Conservation (phyloP, 2,329 filamentous ascomycete genomes). For the Xylariaceae sp. region DNA sequence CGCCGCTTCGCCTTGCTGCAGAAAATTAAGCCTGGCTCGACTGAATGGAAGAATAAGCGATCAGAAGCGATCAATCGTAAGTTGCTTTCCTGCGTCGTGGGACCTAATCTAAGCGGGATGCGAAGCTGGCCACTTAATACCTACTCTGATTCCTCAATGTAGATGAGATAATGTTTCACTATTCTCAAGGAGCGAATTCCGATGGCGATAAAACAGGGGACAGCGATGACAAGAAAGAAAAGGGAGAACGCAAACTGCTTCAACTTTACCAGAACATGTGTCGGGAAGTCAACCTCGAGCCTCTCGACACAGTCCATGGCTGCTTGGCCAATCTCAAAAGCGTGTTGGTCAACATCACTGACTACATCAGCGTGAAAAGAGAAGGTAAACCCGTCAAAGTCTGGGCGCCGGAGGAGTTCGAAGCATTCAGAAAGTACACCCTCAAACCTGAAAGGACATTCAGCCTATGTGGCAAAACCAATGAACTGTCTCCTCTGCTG, state of each 20-base stretch:
- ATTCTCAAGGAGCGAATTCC: slow-evolving; percentile 5
- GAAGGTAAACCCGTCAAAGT: slow-evolving; percentile 17
- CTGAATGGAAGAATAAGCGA: slow-evolving; percentile 10
- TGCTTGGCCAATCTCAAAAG: slow-evolving; percentile 21
- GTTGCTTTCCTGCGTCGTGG: background rate
- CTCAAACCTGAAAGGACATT: slow-evolving; percentile 17
- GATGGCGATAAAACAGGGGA: slow-evolving; percentile 8
- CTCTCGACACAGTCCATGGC: slow-evolving; percentile 14
- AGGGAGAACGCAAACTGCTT: background rate
- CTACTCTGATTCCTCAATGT: background rate
- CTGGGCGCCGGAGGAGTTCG: slow-evolving; percentile 21
- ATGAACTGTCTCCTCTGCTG: slow-evolving; percentile 16
- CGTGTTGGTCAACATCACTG: slow-evolving; percentile 28
- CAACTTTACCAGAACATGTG: slow-evolving; percentile 14
- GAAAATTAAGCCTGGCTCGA: slow-evolving; percentile 11
- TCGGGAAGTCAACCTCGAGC: slow-evolving; percentile 17
- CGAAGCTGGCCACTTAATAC: background rate
- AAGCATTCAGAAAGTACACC: slow-evolving; percentile 19
- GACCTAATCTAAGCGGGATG: background rate
- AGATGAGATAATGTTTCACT: slow-evolving; percentile 18
- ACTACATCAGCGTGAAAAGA: slow-evolving; percentile 25
- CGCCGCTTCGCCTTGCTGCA: slow-evolving; percentile 27
- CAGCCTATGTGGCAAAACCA: slow-evolving; percentile 18
- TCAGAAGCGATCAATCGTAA: slow-evolving; percentile 15
- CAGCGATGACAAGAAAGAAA: background rate